These are phyloP conservation scores for Brassica balearica DNA, from an alignment of 441 rosid species.

Conservation along the genomic window DNA sequence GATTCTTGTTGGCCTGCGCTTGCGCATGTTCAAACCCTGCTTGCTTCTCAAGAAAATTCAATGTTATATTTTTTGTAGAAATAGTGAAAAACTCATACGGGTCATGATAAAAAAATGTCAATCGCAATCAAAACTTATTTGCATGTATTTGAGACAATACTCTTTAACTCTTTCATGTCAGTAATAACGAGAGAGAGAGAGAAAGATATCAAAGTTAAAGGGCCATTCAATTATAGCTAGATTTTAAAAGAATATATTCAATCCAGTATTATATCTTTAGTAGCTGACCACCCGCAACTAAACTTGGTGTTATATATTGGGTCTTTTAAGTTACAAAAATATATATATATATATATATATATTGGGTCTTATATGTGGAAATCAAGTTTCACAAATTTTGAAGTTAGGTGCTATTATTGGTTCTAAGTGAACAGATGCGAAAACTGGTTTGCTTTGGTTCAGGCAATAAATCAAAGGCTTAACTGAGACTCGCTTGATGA, in stretches of 20 bases:
- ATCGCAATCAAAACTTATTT: constrained; percentile 5
- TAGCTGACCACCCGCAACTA: background rate
- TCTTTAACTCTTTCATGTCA: constrained; percentile 10
- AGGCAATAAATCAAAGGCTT: background rate
- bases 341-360: background rate
- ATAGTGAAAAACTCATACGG: background rate
- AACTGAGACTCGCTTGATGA: background rate
- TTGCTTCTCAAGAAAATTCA: background rate
- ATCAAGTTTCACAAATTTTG: background rate
- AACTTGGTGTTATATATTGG: constrained; percentile 4
- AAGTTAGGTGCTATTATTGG: background rate
- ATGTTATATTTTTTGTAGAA: background rate
- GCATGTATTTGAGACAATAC: constrained; percentile 5
- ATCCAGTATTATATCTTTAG: background rate
- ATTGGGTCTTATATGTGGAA: background rate
- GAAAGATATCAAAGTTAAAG: constrained; percentile 11
- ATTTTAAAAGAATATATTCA: background rate
- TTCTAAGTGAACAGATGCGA: background rate
- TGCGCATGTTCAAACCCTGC: background rate
- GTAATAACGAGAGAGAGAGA: constrained; percentile 16
- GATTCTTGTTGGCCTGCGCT: background rate
- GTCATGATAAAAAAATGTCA: background rate
- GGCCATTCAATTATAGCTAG: background rate
- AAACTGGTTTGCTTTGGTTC: background rate
- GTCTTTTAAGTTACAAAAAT: background rate